Conservation (phyloP, 179 eudicot genomes). For the Sideroxylon spinosum region DNA sequence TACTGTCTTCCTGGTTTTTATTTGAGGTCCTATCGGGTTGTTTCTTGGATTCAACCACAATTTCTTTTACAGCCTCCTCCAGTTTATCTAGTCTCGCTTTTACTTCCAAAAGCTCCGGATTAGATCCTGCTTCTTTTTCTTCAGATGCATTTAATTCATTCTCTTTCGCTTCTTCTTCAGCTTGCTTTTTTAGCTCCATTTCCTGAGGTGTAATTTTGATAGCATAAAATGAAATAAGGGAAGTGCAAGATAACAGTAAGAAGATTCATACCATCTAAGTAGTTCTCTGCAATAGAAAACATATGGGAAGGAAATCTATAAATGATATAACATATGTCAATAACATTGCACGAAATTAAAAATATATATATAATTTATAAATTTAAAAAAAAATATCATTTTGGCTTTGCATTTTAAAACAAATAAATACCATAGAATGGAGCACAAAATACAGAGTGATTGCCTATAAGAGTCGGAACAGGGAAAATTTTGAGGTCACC, state of each 20-base stretch:
- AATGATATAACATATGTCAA: not conserved
- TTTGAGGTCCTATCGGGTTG: constrained; percentile 22
- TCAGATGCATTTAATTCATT: constrained; percentile 42
- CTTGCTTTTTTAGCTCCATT: constrained; percentile 59
- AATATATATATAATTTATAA: too few relatives aligned
- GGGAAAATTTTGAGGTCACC: not conserved
- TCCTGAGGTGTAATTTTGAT: constrained; percentile 40
- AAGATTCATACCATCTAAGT: not conserved
- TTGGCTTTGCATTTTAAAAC: not conserved
- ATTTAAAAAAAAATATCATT: not conserved
- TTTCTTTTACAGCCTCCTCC: constrained; percentile 65
- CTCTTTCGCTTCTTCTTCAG: constrained; percentile 60
- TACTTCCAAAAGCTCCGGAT: constrained; percentile 55
- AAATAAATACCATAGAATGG: not conserved
- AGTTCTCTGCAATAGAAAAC: not conserved
- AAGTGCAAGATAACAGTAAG: not conserved
- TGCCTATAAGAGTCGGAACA: not conserved
- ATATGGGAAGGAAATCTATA: not conserved
- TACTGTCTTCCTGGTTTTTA: constrained; percentile 20
- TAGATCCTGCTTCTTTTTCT: constrained; percentile 35
- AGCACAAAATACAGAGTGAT: constrained; percentile 9
- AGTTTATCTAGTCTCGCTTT: constrained; percentile 64
- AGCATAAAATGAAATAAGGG: not conserved
- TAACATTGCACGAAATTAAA: not conserved
- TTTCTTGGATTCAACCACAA: constrained; percentile 52